A percentile compares a stretch with the other conserved stretches of the same genome.
Evolutionary conservation across 2,329 filamentous ascomycete species (phyloP).

Genomic region (Talaromyces funiculosus): DNA sequence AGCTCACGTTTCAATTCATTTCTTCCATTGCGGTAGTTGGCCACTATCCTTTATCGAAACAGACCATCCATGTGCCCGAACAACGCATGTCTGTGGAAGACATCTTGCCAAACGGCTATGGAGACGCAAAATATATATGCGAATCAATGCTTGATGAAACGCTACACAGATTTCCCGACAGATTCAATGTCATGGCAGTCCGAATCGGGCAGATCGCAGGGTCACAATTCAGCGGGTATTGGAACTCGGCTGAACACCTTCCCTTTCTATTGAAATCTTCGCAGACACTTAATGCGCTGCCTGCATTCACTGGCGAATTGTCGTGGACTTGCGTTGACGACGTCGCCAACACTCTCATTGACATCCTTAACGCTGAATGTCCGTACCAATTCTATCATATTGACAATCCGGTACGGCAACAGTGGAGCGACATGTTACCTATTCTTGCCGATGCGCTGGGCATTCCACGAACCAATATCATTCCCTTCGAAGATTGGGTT

Average conservation of each 20-base stretch:
- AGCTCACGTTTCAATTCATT: not conserved
- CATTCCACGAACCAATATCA: constrained; percentile 24
- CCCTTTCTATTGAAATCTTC: constrained; percentile 47
- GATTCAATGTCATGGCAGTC: constrained; percentile 41
- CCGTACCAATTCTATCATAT: constrained; percentile 39
- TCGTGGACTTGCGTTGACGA: constrained; percentile 46
- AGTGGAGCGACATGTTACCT: constrained; percentile 33
- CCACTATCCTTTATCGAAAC: not conserved
- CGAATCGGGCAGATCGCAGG: constrained; percentile 52
- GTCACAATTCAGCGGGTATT: constrained; percentile 45
- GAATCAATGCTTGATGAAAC: constrained; percentile 48
- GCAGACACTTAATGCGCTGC: constrained; percentile 41
- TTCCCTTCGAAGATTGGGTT: constrained; percentile 40
- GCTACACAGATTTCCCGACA: constrained; percentile 35
- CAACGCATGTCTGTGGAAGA: constrained; percentile 33
- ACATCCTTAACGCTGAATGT: constrained; percentile 25
- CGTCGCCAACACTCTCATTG: constrained; percentile 28
- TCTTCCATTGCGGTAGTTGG: not conserved
- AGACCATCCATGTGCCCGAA: constrained; percentile 37
- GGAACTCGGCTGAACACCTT: constrained; percentile 52
- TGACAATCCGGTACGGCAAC: constrained; percentile 40
- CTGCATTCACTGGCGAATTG: constrained; percentile 37
- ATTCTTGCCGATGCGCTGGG: constrained; percentile 30
- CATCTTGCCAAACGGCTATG: constrained; percentile 45
- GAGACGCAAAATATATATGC: constrained; percentile 48